Evolutionary conservation across 2,329 filamentous ascomycete genomes (phyloP), one percentile per base, ranked within the genome.

Genomic region (Clathrospora elynae): DNA sequence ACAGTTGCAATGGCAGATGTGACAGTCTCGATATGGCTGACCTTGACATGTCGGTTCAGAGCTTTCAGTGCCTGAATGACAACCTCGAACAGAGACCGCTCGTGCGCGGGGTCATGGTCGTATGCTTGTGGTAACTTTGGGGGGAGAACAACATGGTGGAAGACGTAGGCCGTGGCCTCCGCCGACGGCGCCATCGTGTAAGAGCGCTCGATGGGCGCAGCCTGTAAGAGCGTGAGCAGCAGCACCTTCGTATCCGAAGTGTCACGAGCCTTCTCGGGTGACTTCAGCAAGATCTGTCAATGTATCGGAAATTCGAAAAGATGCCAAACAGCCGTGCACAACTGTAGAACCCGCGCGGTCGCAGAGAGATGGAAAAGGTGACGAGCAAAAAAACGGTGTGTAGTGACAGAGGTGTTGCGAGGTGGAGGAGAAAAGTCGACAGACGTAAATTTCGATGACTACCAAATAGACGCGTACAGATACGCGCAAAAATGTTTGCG

Each of bases 101-200:
- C 61, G 7, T 48, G 14, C 8, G 11, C 17, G 6, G 40, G 12
- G 8, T 47, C 22, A 2, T 26, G 36, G 14, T 74, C 71, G 19
- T 66, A 32, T 5, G 40, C 18, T 34, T 77, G 70, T 0, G 77
- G 77, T 0, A 79, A 60, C 26, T 75, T 67, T 1, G 76, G 74
- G 0, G 77, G 78, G 0, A 80, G 67, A 13, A 78, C 76, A 1
- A 79, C 57, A 52, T 80, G 75, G 24, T 78, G 42, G 17, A 45
- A 26, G 4, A 52, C 35, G 22, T 59, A 59, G 8, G 38, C 19
- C 4, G 45, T 48, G 9, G 40, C 35, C 20, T 4, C 20, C 2
- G 23, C 22, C 9, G 44, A 45, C n/a, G 37, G 22, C 19, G 39
- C 10, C 52, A 55, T 57, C 8, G 10, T 5, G 16, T 17, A 19